phyloP scores from a whole-genome alignment of 2,329 filamentous ascomycete genomes.

The Pseudogymnoascus sp. region DNA sequence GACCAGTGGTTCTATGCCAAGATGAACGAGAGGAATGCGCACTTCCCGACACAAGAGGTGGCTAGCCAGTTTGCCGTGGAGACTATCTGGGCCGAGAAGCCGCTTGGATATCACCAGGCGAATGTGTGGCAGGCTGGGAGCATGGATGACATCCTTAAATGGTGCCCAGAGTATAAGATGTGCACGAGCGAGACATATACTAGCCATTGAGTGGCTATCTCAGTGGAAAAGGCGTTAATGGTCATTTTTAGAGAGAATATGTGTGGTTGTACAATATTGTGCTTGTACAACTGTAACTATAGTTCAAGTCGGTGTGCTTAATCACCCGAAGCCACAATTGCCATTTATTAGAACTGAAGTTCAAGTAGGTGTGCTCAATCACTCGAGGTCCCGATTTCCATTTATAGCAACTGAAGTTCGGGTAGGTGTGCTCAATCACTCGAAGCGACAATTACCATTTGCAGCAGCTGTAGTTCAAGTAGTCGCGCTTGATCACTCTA shows the following conservation, averaged over 20 bases:
- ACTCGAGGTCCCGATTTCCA: no score
- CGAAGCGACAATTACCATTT: no score
- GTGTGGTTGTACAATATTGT: neutral
- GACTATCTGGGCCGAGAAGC: conserved; percentile 27
- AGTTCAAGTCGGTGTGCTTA: no score
- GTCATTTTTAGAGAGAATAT: neutral
- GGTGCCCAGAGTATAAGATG: conserved; percentile 14
- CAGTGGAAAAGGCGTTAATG: neutral
- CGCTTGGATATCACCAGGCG: conserved; percentile 27
- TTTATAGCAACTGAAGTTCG: no score
- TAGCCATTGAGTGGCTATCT: conserved; percentile 3
- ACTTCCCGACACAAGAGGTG: conserved; percentile 24
- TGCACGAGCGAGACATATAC: conserved; percentile 13
- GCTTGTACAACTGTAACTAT: neutral
- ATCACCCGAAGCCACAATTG: no score
- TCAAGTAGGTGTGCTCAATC: no score
- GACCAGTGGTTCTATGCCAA: conserved; percentile 22
- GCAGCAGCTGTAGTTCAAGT: no score
- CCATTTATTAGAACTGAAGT: no score
- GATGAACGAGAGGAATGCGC: conserved; percentile 17
- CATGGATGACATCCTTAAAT: conserved; percentile 10
- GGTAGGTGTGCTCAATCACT: no score
- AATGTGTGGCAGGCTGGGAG: conserved; percentile 21
- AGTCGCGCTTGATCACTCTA: no score
- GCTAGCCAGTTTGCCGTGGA: conserved; percentile 28